Conservation (phyloP, 345 rosid genomes). For the Pugionium dolabratum region DNA sequence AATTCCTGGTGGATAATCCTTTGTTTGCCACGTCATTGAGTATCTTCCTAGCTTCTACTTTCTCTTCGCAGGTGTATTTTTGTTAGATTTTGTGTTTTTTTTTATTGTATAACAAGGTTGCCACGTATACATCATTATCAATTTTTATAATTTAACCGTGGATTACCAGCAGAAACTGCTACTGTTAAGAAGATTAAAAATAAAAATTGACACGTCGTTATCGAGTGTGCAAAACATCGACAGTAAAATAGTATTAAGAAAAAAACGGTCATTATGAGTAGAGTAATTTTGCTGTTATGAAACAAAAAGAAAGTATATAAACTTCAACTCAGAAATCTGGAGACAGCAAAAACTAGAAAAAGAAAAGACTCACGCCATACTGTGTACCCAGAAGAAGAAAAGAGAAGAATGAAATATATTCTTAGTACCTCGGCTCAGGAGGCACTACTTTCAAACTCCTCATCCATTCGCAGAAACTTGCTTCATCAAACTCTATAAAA, state of each 20-base stretch:
- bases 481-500: constrained; percentile 85
- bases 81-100: not conserved
- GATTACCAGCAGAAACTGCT: no score
- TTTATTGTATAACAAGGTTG: not conserved
- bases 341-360: constrained; percentile 21
- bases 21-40: constrained; percentile 23
- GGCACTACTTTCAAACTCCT: constrained; percentile 73
- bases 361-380: constrained; percentile 30
- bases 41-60: constrained; percentile 9
- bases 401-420: not conserved
- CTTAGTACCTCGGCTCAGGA: constrained; percentile 62
- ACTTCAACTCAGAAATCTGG: constrained; percentile 1
- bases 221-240: not conserved
- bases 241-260: not conserved
- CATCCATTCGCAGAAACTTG: constrained; percentile 94
- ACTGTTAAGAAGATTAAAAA: no score
- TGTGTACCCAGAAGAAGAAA: not conserved
- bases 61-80: not conserved
- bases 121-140: no score
- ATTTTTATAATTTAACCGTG: no score
- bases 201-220: not conserved
- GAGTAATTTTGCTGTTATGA: constrained; percentile 21
- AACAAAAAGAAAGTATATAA: constrained; percentile 8
- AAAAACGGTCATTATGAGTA: not conserved
- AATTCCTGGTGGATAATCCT: constrained; percentile 14